Conservation (phyloP, 371 early-diverging fungal species). For the Capillidium heterosporum region DNA sequence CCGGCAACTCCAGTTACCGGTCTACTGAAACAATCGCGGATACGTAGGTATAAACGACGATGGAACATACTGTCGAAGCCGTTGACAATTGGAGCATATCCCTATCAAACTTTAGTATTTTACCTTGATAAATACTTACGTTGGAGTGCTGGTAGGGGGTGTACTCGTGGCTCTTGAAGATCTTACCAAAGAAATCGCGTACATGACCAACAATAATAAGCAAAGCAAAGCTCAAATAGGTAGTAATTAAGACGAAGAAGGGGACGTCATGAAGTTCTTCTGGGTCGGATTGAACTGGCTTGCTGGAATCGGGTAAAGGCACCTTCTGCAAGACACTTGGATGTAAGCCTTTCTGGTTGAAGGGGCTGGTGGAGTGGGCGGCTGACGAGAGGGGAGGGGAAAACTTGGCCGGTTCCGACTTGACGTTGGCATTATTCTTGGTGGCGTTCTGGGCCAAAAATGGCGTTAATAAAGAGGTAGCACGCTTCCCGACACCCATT, state of each 20-base stretch:
- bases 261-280: constrained; percentile 7
- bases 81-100: constrained; percentile 77
- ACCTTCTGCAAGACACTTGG: constrained; percentile 2
- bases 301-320: neutral
- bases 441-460: too few species aligned
- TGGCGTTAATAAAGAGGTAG: neutral
- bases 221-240: constrained; percentile 90
- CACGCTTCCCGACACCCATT: neutral
- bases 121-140: constrained; percentile 2
- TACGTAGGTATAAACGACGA: constrained; percentile 83
- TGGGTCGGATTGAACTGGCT: constrained; percentile 3
- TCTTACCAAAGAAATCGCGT: constrained; percentile 73
- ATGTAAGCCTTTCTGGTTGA: constrained; percentile 4
- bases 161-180: constrained; percentile 18
- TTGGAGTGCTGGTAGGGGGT: neutral
- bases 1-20: constrained; percentile 95
- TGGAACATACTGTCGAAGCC: constrained; percentile 97
- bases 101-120: constrained; percentile 18
- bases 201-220: constrained; percentile 87
- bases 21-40: constrained; percentile 94
- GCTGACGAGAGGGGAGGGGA: constrained; percentile 4
- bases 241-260: constrained; percentile 55
- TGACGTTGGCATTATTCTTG: too few species aligned
- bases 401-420: too few species aligned
- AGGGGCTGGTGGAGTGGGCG: constrained; percentile 1